Evolutionary conservation across 768 basidiomycete species (phyloP), one percentile per base, ranked within the genome.

Genomic region (Serendipita indica): DNA sequence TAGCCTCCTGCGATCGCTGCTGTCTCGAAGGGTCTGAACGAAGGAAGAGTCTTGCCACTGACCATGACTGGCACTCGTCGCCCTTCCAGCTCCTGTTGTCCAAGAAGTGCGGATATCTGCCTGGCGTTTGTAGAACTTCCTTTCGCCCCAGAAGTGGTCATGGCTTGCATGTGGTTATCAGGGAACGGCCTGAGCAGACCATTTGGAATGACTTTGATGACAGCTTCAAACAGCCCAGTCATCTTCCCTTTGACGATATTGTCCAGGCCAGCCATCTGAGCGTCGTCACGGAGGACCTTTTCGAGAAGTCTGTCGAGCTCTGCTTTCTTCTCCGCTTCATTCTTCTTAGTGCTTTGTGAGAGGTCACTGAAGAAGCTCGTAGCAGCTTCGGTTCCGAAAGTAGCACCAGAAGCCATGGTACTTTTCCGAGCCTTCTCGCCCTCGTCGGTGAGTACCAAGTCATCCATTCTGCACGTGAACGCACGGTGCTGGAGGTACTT

Each of bases 51-150:
- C 74, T 99, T 99, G 10, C 96, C 96, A 62, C 91, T 94, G 63
- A 98, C 87, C 96, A 99, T 99, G 45, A 93, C 88, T 1, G 96
- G 96, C 3, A 98, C 96, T 69, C 96, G 92, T 63, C 96, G 89
- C 62, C 96, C 96, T 73, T 99, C 96, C 33, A 99, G 74, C 66
- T 97, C 93, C 70, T 98, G 96, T 71, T 98, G 96, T 60, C 96
- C 96, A 41, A 99, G 80, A 14, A 86, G 82, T 63, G 92, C 98
- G n/a, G 96, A 98, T 65, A 99, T 99, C 67, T 98, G 93, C 52
- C 89, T 83, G 22, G 90, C 96, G 66, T 99, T 99, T 69, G 97
- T 94, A 13, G 89, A 86, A 61, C 89, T 93, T 57, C 96, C 96
- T 72, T 99, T 99, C 41, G 96, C 96, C 63, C 96, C 96, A 33